These are phyloP conservation scores for Trichoderma virens DNA, from an alignment of 495 filamentous ascomycete genomes.

Conservation along the genomic window DNA sequence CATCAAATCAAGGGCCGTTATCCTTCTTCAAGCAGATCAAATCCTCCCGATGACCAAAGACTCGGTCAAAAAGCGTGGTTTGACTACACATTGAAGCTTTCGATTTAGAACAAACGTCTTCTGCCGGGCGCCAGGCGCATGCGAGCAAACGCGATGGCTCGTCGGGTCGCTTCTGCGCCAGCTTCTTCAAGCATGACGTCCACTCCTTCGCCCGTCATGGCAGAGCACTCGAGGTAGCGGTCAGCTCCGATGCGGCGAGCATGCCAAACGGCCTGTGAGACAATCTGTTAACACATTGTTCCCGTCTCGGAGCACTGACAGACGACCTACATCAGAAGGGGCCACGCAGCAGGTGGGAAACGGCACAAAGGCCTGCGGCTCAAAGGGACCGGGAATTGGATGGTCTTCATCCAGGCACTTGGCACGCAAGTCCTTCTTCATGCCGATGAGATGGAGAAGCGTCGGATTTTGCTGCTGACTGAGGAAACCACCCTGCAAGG, in stretches of 20 bases:
- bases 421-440: constrained; percentile 7
- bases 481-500: background rate
- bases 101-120: background rate
- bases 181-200: background rate
- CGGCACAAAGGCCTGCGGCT: background rate
- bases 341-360: constrained; percentile 8
- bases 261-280: background rate
- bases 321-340: background rate
- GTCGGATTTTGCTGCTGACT: background rate
- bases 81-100: no score
- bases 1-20: no score
- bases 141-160: background rate
- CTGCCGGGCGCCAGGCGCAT: background rate
- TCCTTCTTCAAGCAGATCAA: background rate
- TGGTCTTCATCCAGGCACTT: background rate
- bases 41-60: background rate
- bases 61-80: no score
- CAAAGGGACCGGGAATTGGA: background rate
- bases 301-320: no score
- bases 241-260: background rate
- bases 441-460: background rate
- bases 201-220: constrained; percentile 7
- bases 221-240: constrained; percentile 8
- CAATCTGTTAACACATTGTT: background rate
- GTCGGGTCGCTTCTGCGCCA: background rate